Evolutionary conservation across 371 early-diverging fungal genomes (phyloP), one percentile per base, ranked within the genome.

Genomic region (Mortierella sp.): DNA sequence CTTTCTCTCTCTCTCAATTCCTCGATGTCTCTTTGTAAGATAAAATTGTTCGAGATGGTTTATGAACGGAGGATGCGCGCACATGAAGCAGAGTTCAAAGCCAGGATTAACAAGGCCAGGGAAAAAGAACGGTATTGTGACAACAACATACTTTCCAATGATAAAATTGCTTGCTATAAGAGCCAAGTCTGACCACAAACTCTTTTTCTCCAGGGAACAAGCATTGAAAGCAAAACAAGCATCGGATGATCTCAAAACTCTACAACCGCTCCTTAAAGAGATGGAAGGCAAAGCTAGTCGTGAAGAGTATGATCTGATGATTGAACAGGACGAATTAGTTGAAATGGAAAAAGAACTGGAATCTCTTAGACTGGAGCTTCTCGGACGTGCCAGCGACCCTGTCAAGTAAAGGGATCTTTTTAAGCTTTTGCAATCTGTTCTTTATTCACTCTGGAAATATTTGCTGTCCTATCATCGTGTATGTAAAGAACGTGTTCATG

Each of bases 291-390:
- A 51, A 20, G 72, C 76, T 43, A 72, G 72, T 39, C 58, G 62
- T 18, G 76, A 64, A 11, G 81, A 81, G 64, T 81, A 55, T 37
- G 51, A 72, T 9, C 51, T 75, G 12, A 37, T 81, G 60, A 55
- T 55, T 2, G 70, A 68, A 18, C 43, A 67, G 40, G 68, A 70
- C 20, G 68, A 70, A 11, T 35, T 68, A 18, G 30, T 5, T 5
- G 47, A 67, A 5, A 45, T 79, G n/a, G 60, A 68, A n/a, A 32
- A 32, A 16, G 47, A 54, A 0, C 28, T 72, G 24, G 22, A 58
- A 22, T 24, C 55, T 4, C 57, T 77, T 12, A 68, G 35, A 68
- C 37, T 67, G 35, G 62, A 72, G 28, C 57, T 71, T 12, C 22
- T 18, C 12, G 12, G 5, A 35, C 61, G n/a, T 11, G n/a, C 10